Percentiles rank a stretch among this genome's conserved stretches.
These are phyloP conservation scores for Rhododendron simsii DNA, from an alignment of 148 eudicot species.

Conservation along the genomic window DNA sequence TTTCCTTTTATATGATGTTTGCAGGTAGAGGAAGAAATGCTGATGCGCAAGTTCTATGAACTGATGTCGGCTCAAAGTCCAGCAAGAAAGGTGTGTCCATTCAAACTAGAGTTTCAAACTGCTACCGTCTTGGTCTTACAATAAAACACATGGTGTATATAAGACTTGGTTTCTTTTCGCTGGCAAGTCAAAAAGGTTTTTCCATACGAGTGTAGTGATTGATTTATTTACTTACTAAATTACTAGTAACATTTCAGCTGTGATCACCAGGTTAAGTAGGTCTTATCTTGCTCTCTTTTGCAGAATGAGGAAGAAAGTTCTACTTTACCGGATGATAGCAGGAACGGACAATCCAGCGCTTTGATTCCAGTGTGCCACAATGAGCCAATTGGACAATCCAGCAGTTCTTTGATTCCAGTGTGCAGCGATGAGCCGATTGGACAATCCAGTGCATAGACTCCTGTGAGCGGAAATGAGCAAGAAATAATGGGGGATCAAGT, in stretches of 20 bases:
- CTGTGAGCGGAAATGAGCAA: background rate
- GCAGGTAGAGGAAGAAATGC: constrained; percentile 75
- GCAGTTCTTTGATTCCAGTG: background rate
- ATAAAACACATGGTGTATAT: background rate
- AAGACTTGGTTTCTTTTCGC: background rate
- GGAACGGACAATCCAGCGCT: background rate
- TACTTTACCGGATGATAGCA: background rate
- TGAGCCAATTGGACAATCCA: background rate
- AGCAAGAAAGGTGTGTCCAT: constrained; percentile 35
- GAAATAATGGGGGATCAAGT: background rate
- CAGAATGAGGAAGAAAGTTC: background rate
- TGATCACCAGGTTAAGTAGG: background rate
- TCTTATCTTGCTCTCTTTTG: background rate
- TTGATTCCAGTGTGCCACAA: background rate
- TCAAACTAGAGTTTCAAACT: background rate
- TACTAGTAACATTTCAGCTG: background rate
- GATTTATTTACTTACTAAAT: background rate
- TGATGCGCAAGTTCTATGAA: constrained; percentile 65
- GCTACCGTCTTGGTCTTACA: background rate
- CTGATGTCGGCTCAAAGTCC: constrained; percentile 44
- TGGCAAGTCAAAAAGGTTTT: background rate
- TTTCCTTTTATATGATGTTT: background rate
- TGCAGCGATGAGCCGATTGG: background rate
- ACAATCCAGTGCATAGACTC: background rate
- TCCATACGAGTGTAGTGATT: background rate